These are phyloP conservation scores for Mallotus japonicus DNA, from an alignment of 441 rosid genomes.

Conservation along the genomic window DNA sequence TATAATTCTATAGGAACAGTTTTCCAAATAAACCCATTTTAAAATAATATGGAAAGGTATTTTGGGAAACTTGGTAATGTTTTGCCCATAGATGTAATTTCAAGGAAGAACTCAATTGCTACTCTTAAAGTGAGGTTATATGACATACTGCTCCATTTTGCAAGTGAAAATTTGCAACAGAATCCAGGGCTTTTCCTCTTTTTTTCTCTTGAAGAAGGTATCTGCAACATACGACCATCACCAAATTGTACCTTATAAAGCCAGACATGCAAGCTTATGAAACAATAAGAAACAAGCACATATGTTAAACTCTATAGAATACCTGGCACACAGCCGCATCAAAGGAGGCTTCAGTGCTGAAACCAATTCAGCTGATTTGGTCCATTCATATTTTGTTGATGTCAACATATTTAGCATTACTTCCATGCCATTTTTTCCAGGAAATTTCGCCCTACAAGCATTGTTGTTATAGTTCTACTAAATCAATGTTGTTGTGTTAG, in stretches of 20 bases:
- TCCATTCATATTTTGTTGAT: constrained; percentile 52
- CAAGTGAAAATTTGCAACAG: constrained; percentile 98
- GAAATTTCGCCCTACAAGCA: constrained; percentile 45
- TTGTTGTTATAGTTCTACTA: constrained; percentile 19
- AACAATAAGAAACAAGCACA: not conserved
- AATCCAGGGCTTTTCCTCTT: constrained; percentile 93
- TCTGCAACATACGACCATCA: constrained; percentile 39
- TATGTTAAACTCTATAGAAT: constrained; percentile 11
- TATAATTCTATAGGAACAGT: not conserved
- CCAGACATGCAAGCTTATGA: constrained; percentile 8
- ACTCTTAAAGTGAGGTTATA: constrained; percentile 11
- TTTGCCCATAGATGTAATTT: not conserved
- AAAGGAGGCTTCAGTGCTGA: constrained; percentile 62
- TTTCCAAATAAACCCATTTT: not conserved
- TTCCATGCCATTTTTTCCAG: constrained; percentile 69
- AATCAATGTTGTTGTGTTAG: not conserved
- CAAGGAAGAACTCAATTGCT: not conserved
- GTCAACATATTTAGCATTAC: constrained; percentile 59
- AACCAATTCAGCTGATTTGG: constrained; percentile 44
- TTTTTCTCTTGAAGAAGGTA: constrained; percentile 90
- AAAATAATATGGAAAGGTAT: not conserved
- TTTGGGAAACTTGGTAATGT: not conserved
- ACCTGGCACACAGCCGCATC: constrained; percentile 86
- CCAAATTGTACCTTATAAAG: constrained; percentile 3
- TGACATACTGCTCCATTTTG: constrained; percentile 91